These are phyloP conservation scores for Eucalyptus leucophloia DNA, from an alignment of 345 rosid genomes.

Conservation along the genomic window DNA sequence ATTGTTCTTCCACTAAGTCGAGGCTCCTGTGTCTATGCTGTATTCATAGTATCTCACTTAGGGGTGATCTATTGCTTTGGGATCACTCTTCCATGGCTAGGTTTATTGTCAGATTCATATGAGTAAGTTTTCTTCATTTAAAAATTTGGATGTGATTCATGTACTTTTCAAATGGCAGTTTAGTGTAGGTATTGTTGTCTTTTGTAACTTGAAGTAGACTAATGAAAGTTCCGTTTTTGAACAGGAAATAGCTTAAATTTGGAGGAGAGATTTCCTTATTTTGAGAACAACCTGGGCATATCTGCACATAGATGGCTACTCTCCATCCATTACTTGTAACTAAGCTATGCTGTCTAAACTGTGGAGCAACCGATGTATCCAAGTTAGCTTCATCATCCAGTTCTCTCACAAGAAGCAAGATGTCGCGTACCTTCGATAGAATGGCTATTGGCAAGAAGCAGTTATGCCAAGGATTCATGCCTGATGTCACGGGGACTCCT, in stretches of 20 bases:
- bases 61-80: neutral
- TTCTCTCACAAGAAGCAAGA: conserved; percentile 4
- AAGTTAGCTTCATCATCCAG: conserved; percentile 5
- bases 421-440: conserved; percentile 1
- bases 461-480: conserved; percentile 2
- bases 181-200: neutral
- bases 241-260: neutral
- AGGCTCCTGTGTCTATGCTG: neutral
- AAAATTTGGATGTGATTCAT: neutral
- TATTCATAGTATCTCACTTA: neutral
- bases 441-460: conserved; percentile 5
- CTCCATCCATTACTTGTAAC: conserved; percentile 22
- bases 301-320: conserved; percentile 30
- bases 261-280: neutral
- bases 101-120: neutral
- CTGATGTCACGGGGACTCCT: neutral
- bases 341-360: conserved; percentile 9
- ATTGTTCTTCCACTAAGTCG: neutral
- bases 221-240: neutral
- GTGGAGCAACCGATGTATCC: conserved; percentile 19
- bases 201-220: neutral
- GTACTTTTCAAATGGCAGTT: neutral
- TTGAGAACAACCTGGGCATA: neutral
- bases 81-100: neutral
- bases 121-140: neutral